Evolutionary conservation across 257 asterid species (phyloP).

Genomic region (Mentha longifolia): DNA sequence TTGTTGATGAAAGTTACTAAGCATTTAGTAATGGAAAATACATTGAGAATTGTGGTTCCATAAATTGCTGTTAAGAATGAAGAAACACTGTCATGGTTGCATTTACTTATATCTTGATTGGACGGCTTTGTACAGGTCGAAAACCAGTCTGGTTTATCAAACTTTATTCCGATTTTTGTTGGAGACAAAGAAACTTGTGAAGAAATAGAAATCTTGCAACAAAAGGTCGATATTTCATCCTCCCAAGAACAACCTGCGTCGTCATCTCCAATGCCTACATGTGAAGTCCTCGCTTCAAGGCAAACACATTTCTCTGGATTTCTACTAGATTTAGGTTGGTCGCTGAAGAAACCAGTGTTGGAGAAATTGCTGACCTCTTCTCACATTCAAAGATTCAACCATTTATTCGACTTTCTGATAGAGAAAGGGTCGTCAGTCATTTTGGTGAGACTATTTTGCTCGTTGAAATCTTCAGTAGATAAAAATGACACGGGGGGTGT

Average conservation of each 20-base stretch:
- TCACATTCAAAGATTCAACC: constrained; percentile 56
- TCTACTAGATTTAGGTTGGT: constrained; percentile 82
- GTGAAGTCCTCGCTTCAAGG: constrained; percentile 50
- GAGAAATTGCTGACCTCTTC: constrained; percentile 46
- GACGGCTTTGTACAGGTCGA: constrained; percentile 71
- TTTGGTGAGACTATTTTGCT: constrained; percentile 54
- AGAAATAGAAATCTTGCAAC: constrained; percentile 73
- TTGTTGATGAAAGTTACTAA: too few relatives aligned
- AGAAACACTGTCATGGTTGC: background rate
- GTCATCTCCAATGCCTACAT: constrained; percentile 38
- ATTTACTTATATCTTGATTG: constrained; percentile 13
- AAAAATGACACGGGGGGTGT: constrained; percentile 38
- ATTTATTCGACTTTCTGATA: constrained; percentile 55
- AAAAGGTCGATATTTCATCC: constrained; percentile 42
- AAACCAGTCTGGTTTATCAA: constrained; percentile 90
- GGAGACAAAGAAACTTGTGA: constrained; percentile 79
- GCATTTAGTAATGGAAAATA: too few relatives aligned
- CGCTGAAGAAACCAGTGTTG: constrained; percentile 55
- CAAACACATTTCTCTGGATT: constrained; percentile 58
- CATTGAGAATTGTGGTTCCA: constrained; percentile 16
- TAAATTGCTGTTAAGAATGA: constrained; percentile 14
- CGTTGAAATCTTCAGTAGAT: constrained; percentile 43
- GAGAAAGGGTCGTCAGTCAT: constrained; percentile 55
- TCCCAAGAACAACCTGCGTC: constrained; percentile 38
- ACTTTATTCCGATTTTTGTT: constrained; percentile 85